These are phyloP conservation scores for Hypoxylon rickii DNA, from an alignment of 495 filamentous ascomycete species.

Conservation along the genomic window DNA sequence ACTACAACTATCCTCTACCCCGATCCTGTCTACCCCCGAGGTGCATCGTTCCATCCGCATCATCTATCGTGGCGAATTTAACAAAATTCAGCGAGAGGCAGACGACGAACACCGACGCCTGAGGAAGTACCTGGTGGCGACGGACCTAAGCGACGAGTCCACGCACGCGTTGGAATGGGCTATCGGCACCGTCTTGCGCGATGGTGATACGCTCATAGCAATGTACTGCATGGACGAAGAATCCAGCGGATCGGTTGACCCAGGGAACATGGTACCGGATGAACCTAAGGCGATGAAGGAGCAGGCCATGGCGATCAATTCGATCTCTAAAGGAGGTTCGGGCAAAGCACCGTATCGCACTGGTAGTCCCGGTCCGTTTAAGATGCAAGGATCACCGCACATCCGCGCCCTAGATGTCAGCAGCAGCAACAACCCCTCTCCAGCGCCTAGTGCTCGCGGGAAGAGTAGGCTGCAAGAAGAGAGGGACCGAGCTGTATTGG, in stretches of 20 bases:
- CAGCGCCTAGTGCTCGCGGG: slow-evolving; percentile 47
- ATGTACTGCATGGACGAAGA: slow-evolving; percentile 93
- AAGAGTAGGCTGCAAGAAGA: slow-evolving; percentile 71
- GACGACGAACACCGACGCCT: slow-evolving; percentile 76
- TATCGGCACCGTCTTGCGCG: slow-evolving; percentile 90
- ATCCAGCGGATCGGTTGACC: slow-evolving; percentile 54
- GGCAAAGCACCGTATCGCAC: slow-evolving; percentile 36
- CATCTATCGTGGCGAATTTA: slow-evolving; percentile 85
- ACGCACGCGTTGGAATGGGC: slow-evolving; percentile 96
- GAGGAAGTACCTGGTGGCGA: slow-evolving; percentile 89
- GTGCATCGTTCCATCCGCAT: slow-evolving; percentile 81
- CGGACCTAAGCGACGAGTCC: slow-evolving; percentile 90
- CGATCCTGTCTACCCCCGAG: slow-evolving; percentile 74
- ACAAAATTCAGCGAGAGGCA: slow-evolving; percentile 69
- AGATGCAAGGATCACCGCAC: slow-evolving; percentile 36
- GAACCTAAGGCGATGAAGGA: slow-evolving; percentile 71
- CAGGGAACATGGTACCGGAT: slow-evolving; percentile 43
- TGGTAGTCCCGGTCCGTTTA: slow-evolving; percentile 36
- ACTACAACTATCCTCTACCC: slow-evolving; percentile 76
- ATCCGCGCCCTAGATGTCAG: slow-evolving; percentile 28
- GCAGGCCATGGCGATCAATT: slow-evolving; percentile 60
- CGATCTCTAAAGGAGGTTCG: slow-evolving; percentile 44
- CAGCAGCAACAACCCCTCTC: slow-evolving; percentile 42
- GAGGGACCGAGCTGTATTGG: slow-evolving; percentile 71
- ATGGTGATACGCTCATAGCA: slow-evolving; percentile 90